A percentile compares a stretch with the other conserved stretches of the same genome.
Conservation (phyloP, 139 green algal genomes). For the Chlorella vulgaris region DNA sequence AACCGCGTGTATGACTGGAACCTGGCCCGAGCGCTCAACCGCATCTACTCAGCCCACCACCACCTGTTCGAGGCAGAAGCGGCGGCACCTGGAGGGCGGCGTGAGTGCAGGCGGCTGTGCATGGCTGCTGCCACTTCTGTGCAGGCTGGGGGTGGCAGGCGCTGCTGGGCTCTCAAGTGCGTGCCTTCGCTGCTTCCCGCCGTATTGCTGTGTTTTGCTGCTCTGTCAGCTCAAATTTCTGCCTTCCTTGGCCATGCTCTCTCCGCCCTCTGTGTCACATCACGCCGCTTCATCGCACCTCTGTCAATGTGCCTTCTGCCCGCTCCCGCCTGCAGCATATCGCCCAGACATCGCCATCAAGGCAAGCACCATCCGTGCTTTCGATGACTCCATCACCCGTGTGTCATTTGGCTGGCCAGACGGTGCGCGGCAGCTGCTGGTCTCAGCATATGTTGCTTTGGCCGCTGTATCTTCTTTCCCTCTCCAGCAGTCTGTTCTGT, state of each 20-base stretch:
- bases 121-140: too few relatives aligned
- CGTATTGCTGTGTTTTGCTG: background rate
- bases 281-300: background rate
- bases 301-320: background rate
- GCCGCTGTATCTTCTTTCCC: too few relatives aligned
- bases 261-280: too few relatives aligned
- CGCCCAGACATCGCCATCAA: conserved; percentile 50
- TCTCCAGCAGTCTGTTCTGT: too few relatives aligned
- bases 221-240: too few relatives aligned
- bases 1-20: conserved; percentile 88
- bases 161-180: too few relatives aligned
- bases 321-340: conserved; percentile 33
- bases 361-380: conserved; percentile 73
- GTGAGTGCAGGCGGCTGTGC: conserved; percentile 1
- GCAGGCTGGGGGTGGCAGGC: too few relatives aligned
- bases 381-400: conserved; percentile 87
- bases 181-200: background rate
- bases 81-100: background rate
- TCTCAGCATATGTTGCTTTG: too few relatives aligned
- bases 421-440: background rate
- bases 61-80: conserved; percentile 61
- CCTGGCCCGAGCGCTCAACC: conserved; percentile 61
- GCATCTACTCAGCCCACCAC: conserved; percentile 73
- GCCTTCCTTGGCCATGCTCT: too few relatives aligned
- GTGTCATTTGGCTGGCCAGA: conserved; percentile 69